Evolutionary conservation across 768 basidiomycete genomes (phyloP).

Genomic region (Baorangia bicolor): DNA sequence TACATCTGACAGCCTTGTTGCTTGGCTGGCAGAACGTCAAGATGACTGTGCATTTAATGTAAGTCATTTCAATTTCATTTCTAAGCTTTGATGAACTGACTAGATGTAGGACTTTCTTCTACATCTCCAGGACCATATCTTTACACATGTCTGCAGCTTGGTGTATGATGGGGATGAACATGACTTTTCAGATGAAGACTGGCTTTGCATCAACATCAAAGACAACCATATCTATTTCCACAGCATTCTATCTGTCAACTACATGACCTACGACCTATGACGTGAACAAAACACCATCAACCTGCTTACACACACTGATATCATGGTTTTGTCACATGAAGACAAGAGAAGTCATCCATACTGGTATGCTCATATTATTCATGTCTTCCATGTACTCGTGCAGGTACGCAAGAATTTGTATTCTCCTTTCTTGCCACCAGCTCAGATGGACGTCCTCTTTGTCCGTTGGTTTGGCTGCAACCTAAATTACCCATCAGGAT

Average conservation of each 20-base stretch:
- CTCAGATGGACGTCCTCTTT: conserved; percentile 41
- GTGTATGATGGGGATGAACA: conserved; percentile 20
- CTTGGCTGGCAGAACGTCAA: too few relatives aligned
- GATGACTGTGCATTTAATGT: too few relatives aligned
- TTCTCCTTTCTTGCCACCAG: not conserved
- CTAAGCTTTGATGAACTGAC: too few relatives aligned
- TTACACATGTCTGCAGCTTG: too few relatives aligned
- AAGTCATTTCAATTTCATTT: too few relatives aligned
- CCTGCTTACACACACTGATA: conserved; percentile 28
- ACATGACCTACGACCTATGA: conserved; percentile 28
- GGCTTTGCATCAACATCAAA: conserved; percentile 13
- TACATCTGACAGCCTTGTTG: too few relatives aligned
- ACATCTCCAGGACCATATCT: too few relatives aligned
- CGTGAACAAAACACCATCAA: conserved; percentile 39
- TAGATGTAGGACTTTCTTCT: too few relatives aligned
- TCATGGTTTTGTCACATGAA: conserved; percentile 35
- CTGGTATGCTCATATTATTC: conserved; percentile 33
- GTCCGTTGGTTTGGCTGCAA: conserved; percentile 38
- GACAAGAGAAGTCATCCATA: conserved; percentile 30
- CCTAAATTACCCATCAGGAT: too few relatives aligned
- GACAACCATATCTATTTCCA: conserved; percentile 23
- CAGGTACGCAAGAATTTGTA: too few relatives aligned
- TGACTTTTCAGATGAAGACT: conserved; percentile 24
- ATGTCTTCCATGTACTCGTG: conserved; percentile 11
- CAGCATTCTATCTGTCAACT: conserved; percentile 25